Evolutionary conservation across 495 filamentous ascomycete genomes (phyloP), one percentile per base, ranked within the genome.

Genomic region (Pyrenula aspistea): DNA sequence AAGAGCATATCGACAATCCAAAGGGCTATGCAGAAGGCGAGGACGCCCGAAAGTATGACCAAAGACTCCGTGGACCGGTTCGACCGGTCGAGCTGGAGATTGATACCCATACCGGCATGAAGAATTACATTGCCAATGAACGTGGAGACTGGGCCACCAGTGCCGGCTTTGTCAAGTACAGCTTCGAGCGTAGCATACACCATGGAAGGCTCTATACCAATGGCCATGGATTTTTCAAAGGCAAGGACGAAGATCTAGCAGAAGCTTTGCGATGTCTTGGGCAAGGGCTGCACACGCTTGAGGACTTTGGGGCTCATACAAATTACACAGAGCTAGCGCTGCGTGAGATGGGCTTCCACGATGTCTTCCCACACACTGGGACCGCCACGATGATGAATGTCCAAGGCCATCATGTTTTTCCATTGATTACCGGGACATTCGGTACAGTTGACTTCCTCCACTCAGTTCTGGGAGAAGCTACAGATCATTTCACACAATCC

Each of bases 101-200:
- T 53, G 93, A 97, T 64, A 77, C 74, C 2, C 68, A 84, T 2
- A 96, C 91, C 2, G 91, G 89, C 12, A 95, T 98, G 92, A 98
- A 98, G 72, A 96, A 97, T 67, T 98, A 98, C 69, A 96, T 98
- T 59, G 86, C 91, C 48, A 97, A 96, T 61, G 93, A 96, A 67
- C 67, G 63, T 8, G 89, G 91, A 2, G 74, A 75, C 53, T 92
- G 88, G 85, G 88, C 90, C 0, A 98, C 93, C 10, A 94, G 89
- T 53, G 66, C 84, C n/a, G 92, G 87, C 36, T 98, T 95, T 63
- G 78, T 98, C 58, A 87, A 87, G 62, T 88, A 84, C 67, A 94
- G 88, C 59, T 81, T 98, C 57, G 73, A 77, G 20, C 81, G 93
- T 42, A 83, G 85, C 63, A 92, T 98, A 56, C 91, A 98, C 69